A percentile compares a stretch with the other conserved stretches of the same genome.
phyloP scores from a whole-genome alignment of 306 rosid genomes.

The Casuarina equisetifolia region DNA sequence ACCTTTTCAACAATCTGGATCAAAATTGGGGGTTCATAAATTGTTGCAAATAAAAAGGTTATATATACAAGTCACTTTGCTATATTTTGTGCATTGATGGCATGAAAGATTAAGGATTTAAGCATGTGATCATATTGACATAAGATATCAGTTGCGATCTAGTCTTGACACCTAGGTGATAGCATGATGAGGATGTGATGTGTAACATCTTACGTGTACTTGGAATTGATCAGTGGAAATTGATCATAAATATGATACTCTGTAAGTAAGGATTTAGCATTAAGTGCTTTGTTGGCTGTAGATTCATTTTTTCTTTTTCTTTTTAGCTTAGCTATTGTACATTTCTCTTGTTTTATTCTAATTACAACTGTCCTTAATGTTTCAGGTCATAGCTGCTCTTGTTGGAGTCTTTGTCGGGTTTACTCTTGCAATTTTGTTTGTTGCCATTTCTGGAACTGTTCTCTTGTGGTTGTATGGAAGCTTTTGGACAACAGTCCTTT shows the following conservation, averaged over 20 bases:
- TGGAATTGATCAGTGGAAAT: background rate
- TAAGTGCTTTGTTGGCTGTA: background rate
- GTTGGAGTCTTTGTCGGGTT: slow-evolving; percentile 70
- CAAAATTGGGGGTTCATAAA: background rate
- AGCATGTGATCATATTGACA: background rate
- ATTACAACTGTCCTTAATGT: slow-evolving; percentile 24
- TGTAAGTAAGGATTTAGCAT: background rate
- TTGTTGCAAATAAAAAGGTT: background rate
- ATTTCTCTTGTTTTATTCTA: slow-evolving; percentile 18
- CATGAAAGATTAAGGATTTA: background rate
- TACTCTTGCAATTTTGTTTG: slow-evolving; percentile 64
- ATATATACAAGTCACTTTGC: background rate
- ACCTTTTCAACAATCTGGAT: background rate
- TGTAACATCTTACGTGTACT: background rate
- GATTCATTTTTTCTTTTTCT: background rate
- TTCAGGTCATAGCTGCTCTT: slow-evolving; percentile 66
- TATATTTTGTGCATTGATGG: background rate
- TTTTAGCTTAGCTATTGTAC: slow-evolving; percentile 17
- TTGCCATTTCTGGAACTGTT: slow-evolving; percentile 66
- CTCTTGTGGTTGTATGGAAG: slow-evolving; percentile 93
- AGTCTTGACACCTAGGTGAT: background rate
- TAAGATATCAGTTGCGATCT: background rate
- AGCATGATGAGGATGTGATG: background rate
- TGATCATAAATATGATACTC: background rate
- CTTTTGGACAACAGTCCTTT: slow-evolving; percentile 79